phyloP scores from a whole-genome alignment of 2,329 filamentous ascomycete genomes.

The Endothia cerciana region DNA sequence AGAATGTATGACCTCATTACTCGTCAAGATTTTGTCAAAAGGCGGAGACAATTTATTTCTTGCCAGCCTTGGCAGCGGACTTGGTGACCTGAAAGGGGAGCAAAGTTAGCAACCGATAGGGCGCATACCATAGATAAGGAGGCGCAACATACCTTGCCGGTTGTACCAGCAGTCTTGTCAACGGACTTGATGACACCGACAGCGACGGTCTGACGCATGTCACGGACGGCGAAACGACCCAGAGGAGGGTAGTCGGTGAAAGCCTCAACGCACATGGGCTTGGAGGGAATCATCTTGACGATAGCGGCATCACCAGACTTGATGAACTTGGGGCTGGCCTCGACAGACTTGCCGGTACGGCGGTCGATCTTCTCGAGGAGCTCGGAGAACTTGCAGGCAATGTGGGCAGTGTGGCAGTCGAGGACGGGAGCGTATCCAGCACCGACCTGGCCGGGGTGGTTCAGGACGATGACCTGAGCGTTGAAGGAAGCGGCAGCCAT shows the following conservation, averaged over 20 bases:
- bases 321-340: slow-evolving; percentile 97
- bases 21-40: slow-evolving; percentile 25
- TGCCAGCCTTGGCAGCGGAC: slow-evolving; percentile 73
- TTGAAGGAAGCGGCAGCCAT: slow-evolving; percentile 90
- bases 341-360: slow-evolving; percentile 98
- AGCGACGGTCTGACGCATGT: slow-evolving; percentile 90
- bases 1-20: slow-evolving; percentile 24
- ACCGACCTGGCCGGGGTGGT: slow-evolving; percentile 99
- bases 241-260: slow-evolving; percentile 99
- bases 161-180: slow-evolving; percentile 61
- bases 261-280: slow-evolving; percentile 99
- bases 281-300: slow-evolving; percentile 99
- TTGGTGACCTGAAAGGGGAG: slow-evolving; percentile 56
- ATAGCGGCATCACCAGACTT: slow-evolving; percentile 99
- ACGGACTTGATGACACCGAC: slow-evolving; percentile 95
- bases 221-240: slow-evolving; percentile 99
- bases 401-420: slow-evolving; percentile 99
- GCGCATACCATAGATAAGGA: slow-evolving; percentile 13
- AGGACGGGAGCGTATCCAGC: slow-evolving; percentile 98
- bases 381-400: slow-evolving; percentile 99
- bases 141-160: slow-evolving; percentile 55
- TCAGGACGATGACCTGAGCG: slow-evolving; percentile 99
- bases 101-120: slow-evolving; percentile 36
- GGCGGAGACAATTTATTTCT: slow-evolving; percentile 63
- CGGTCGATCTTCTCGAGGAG: slow-evolving; percentile 99